Base-by-base conservation (phyloP, 352 stramenopile genomes). In the Blastocystis sp. region DNA sequence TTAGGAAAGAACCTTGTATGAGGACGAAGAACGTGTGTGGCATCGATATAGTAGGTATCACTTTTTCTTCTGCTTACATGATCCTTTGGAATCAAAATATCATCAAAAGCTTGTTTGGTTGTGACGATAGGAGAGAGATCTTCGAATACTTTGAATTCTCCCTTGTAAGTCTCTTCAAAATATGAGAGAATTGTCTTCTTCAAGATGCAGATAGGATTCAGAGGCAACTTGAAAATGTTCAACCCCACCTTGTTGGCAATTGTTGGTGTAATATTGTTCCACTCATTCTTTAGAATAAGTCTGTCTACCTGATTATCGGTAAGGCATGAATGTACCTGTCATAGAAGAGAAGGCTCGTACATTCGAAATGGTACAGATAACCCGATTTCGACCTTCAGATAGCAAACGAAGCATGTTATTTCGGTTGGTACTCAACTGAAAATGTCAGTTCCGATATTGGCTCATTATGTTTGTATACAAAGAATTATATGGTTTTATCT, bases 1-100 rank as follows among this genome's bases (percentile, higher is more conserved):
- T 14, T 43, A n/a, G 81, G 74, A 91, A 91, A 0, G 90, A 87
- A 27, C 88, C 63, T 89, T 9, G 88, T 90, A 89, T 96, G 93
- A 4, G 93, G 91, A 46, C 93, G 92, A 39, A 96, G 90, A 56
- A 95, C 91, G 42, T 90, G 93, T 32, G 89, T 90, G 27, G 91
- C 88, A 83, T 95, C 92, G 27, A 95, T 90, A 89, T 96, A 96
- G 89, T 95, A 96, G 74, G 93, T 96, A 89, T 96, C 93, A 19
- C 92, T 95, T 19, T 92, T 87, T 14, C 90, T 90, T 88, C 93
- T 91, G 66, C 91, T 95, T 46, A 96, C 92, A 89, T 96, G 93
- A 89, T 95, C 93, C 88, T 91, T 92, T 9, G 93, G 93, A 81
- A 95, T 94, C 69, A 95, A 92, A 92, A 96, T 94, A 73, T 93